phyloP scores from a whole-genome alignment of 2,329 filamentous ascomycete species.

The Grosmannia clavigera region DNA sequence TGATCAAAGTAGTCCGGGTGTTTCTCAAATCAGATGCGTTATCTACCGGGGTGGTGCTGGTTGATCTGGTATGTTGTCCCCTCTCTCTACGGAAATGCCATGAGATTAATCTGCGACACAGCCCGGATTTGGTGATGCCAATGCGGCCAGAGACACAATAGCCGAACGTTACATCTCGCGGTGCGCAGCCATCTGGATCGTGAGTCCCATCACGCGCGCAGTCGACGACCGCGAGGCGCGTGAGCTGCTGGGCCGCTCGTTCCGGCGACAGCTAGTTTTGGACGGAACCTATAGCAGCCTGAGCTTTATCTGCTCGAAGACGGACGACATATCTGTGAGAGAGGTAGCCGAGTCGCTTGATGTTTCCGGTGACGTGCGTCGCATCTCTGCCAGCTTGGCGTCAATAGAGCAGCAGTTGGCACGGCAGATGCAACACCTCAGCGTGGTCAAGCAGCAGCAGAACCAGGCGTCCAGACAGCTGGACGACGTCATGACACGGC shows the following conservation, averaged over 20 bases:
- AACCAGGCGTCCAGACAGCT: neutral
- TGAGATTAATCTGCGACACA: conserved; percentile 10
- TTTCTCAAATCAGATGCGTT: conserved; percentile 22
- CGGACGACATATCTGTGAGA: conserved; percentile 38
- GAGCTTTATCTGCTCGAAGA: conserved; percentile 52
- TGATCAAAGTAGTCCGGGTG: conserved; percentile 37
- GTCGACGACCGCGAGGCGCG: conserved; percentile 49
- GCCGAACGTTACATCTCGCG: conserved; percentile 47
- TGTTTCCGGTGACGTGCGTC: neutral
- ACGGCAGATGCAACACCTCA: neutral
- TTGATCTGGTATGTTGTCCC: conserved; percentile 28
- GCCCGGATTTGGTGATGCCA: conserved; percentile 47
- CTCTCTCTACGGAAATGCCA: neutral
- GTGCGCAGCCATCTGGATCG: conserved; percentile 47
- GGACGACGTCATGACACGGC: neutral
- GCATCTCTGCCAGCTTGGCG: neutral
- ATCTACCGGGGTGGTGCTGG: conserved; percentile 23
- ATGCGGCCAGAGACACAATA: conserved; percentile 44
- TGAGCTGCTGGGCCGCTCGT: conserved; percentile 40
- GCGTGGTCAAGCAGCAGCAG: neutral
- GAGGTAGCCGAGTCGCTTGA: conserved; percentile 13
- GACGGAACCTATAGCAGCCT: conserved; percentile 41
- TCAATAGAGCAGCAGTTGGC: neutral
- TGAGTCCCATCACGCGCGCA: conserved; percentile 47
- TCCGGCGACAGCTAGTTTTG: conserved; percentile 46